A percentile compares a stretch with the other conserved stretches of the same genome.
Conservation (phyloP, 225 moss, liverwort and hornwort genomes). For the Sphagnum contortum region DNA sequence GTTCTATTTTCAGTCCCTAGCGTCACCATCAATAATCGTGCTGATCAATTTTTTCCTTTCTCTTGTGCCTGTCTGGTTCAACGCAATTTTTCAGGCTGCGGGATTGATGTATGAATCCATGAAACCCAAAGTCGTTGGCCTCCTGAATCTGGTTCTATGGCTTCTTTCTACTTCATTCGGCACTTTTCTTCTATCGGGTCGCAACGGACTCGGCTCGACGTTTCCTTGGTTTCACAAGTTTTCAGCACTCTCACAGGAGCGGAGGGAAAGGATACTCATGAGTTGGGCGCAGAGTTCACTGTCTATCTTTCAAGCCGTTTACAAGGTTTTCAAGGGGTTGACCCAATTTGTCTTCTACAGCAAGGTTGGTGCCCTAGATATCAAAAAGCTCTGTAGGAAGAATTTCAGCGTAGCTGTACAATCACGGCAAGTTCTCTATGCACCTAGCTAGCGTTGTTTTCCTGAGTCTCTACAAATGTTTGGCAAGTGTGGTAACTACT, state of each 20-base stretch:
- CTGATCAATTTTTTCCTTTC: no score
- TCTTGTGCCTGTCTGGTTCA: neutral
- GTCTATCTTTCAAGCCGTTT: constrained; percentile 12
- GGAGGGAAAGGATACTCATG: constrained; percentile 45
- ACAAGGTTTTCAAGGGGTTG: no score
- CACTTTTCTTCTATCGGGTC: constrained; percentile 46
- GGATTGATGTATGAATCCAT: constrained; percentile 30
- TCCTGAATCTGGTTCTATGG: constrained; percentile 35
- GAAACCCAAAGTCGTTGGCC: constrained; percentile 20
- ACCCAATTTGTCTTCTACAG: no score
- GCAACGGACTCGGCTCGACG: constrained; percentile 21
- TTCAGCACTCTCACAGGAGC: constrained; percentile 19
- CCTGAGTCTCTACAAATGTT: no score
- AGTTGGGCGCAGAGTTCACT: constrained; percentile 45
- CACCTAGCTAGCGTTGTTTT: no score
- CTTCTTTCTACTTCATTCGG: constrained; percentile 52
- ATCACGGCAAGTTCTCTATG: no score
- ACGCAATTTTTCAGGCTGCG: constrained; percentile 41
- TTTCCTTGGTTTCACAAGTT: constrained; percentile 54
- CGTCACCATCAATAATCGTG: no score
- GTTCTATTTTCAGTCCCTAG: no score
- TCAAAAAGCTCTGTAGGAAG: no score
- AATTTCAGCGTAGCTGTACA: no score
- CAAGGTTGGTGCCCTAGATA: no score
- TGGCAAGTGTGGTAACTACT: no score